Conservation (phyloP, 139 green algal species). For the Zygnema circumcarinatum region DNA sequence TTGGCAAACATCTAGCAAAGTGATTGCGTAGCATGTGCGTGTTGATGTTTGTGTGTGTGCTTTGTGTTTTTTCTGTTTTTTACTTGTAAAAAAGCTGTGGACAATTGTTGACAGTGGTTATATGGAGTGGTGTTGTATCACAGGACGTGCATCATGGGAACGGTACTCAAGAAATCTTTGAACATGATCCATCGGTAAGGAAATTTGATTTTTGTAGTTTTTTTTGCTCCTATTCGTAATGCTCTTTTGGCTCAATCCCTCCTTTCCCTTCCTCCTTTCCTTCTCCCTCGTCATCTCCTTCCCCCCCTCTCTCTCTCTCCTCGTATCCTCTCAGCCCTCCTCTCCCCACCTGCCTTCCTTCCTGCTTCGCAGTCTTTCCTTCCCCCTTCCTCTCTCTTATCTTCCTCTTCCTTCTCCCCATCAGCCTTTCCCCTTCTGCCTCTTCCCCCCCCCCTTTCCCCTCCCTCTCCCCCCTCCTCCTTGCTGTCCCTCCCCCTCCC, state of each 20-base stretch:
- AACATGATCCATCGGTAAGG: constrained; percentile 60
- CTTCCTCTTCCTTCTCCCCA: not conserved
- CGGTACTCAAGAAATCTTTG: constrained; percentile 80
- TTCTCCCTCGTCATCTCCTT: not conserved
- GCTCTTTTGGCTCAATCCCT: no score
- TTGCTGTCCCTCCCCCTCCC: not conserved
- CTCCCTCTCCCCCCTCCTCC: not conserved
- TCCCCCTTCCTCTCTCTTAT: not conserved
- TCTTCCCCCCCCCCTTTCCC: not conserved
- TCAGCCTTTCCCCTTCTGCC: not conserved
- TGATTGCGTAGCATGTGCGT: not conserved
- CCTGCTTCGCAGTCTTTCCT: not conserved
- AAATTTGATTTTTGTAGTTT: constrained; percentile 24
- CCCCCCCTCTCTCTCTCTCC: not conserved
- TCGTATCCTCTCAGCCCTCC: no score
- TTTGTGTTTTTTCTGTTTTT: not conserved
- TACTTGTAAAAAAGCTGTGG: no score
- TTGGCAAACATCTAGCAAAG: no score
- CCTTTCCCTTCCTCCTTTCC: not conserved
- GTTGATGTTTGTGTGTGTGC: not conserved
- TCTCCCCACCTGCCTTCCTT: not conserved
- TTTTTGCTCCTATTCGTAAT: not conserved
- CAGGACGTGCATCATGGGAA: constrained; percentile 83
- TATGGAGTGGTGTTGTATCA: no score
- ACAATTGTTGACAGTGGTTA: no score